Evolutionary conservation across 2,329 filamentous ascomycete genomes (phyloP).

Genomic region (Acarospora socialis): DNA sequence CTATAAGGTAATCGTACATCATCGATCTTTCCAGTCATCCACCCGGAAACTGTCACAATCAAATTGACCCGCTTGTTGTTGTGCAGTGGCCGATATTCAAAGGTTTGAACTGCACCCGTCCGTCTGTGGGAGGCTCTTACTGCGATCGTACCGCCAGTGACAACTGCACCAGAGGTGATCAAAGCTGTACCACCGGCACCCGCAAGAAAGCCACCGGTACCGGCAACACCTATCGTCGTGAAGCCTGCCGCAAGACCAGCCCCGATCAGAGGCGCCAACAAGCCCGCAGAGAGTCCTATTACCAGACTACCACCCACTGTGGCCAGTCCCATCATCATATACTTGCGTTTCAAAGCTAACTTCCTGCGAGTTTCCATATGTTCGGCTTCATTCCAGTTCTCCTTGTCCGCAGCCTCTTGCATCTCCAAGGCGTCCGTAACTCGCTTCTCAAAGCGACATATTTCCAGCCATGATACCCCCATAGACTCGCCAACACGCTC

Average conservation of each 20-base stretch:
- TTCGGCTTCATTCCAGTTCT: conserved; percentile 95
- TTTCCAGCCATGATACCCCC: conserved; percentile 77
- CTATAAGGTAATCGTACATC: conserved; percentile 91
- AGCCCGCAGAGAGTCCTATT: conserved; percentile 83
- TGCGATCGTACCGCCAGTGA: conserved; percentile 77
- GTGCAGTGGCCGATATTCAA: conserved; percentile 89
- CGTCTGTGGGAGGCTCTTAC: conserved; percentile 71
- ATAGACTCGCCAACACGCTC: conserved; percentile 71
- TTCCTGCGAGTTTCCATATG: conserved; percentile 82
- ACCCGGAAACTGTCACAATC: conserved; percentile 87
- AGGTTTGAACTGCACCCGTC: conserved; percentile 85
- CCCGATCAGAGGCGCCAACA: conserved; percentile 86
- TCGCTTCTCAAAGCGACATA: conserved; percentile 91
- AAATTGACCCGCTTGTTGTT: conserved; percentile 97
- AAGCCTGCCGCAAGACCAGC: conserved; percentile 88
- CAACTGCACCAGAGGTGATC: conserved; percentile 77
- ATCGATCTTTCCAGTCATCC: conserved; percentile 97
- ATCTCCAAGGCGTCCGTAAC: conserved; percentile 95
- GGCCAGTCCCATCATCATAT: conserved; percentile 91
- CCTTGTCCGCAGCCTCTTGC: conserved; percentile 85
- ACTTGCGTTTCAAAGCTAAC: conserved; percentile 62
- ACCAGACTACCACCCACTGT: conserved; percentile 91
- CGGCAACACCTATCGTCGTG: conserved; percentile 83
- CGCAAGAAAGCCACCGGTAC: conserved; percentile 77
- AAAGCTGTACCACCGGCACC: conserved; percentile 86